Evolutionary conservation across 495 filamentous ascomycete genomes (phyloP), one percentile per base, ranked within the genome.

Genomic region (Rhypophila decipiens): DNA sequence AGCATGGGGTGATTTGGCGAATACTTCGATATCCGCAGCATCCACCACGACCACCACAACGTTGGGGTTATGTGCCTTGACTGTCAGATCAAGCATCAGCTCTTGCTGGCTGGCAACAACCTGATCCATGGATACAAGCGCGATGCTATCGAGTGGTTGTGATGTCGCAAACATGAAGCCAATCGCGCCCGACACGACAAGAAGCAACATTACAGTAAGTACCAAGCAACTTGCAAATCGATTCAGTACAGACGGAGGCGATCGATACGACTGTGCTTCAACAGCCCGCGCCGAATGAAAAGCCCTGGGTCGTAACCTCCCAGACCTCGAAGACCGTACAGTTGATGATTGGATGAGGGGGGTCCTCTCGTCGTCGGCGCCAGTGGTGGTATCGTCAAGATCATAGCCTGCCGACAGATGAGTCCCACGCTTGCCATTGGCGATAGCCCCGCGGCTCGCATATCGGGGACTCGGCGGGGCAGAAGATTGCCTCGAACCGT

Each of bases 31-130:
- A 61, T 96, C 86, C 56, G 91, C 84, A 22, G 86, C 78, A 52
- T 85, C 81, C 42, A 98, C 79, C 8, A 84, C 83, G 21, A 98
- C 82, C 13, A 85, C 80, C 36, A 96, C 84, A 17, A 95, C 75
- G 52, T 98, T 98, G 0, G 90, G 93, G 59, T 98, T 98, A 49
- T 87, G 72, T 1, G 91, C 93, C 49, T 75, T 75, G 31, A 98
- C 86, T n/a, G 85, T 80, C 8, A 97, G 70, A 57, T 98, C 91
- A 51, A 98, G 73, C 84, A 98, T 97, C 17, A 98, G 75, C 58
- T 97, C 94, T 64, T 96, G 87, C 60, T 95, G 85, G 51, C 88
- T 95, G 5, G 90, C 90, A 24, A 97, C 76, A 15, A 98, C 88
- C 55, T 95, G 90, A 52, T 83, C 79, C 50, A 98, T 86, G 33